phyloP scores from a whole-genome alignment of 495 filamentous ascomycete genomes.

The Daldinia grandis region DNA sequence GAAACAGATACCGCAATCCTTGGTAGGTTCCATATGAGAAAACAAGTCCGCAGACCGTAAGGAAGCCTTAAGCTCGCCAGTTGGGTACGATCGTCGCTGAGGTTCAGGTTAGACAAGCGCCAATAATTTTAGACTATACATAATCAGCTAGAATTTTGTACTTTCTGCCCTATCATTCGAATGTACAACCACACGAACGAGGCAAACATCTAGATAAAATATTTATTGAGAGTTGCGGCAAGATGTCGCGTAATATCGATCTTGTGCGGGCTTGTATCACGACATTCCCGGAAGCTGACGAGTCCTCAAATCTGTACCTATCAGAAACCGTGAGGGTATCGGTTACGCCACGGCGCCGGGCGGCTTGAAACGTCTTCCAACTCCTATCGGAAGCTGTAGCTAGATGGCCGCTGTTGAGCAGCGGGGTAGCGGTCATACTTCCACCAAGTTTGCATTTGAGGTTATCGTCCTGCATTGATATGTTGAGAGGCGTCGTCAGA shows the following conservation, averaged over 20 bases:
- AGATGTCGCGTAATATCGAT: conserved; percentile 26
- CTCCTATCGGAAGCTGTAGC: conserved; percentile 10
- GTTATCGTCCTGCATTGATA: conserved; percentile 19
- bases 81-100: conserved; percentile 80
- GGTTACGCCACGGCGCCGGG: neutral
- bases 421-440: conserved; percentile 1
- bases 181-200: neutral
- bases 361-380: neutral
- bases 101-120: neutral
- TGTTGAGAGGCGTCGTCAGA: neutral
- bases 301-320: conserved; percentile 6
- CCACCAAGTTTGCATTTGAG: neutral
- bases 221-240: conserved; percentile 7
- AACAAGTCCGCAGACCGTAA: conserved; percentile 76
- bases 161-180: neutral
- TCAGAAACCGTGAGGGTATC: neutral
- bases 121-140: neutral
- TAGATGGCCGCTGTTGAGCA: conserved; percentile 20
- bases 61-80: conserved; percentile 82
- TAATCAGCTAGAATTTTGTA: neutral
- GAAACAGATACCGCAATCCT: conserved; percentile 86
- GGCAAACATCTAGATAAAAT: neutral
- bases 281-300: conserved; percentile 29
- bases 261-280: conserved; percentile 11
- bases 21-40: conserved; percentile 74